These are phyloP conservation scores for Mortierella alpina DNA, from an alignment of 192 early-diverging fungal genomes.

Conservation along the genomic window DNA sequence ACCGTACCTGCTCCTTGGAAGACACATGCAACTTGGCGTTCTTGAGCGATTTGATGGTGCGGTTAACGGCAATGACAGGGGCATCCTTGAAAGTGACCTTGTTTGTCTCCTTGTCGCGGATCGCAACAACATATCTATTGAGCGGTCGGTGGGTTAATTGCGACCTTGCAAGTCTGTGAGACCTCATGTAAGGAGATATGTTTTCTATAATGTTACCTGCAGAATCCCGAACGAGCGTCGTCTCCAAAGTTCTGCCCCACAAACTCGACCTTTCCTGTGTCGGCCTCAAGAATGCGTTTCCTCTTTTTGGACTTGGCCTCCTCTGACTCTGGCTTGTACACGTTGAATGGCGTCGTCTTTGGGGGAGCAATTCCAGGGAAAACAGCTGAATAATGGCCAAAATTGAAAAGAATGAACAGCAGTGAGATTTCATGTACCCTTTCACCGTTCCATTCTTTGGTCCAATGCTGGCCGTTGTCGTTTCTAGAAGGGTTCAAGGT, in stretches of 20 bases:
- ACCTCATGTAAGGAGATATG: neutral
- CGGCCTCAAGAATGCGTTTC: slow-evolving; percentile 68
- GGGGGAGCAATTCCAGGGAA: slow-evolving; percentile 63
- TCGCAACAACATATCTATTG: slow-evolving; percentile 81
- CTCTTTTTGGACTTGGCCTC: slow-evolving; percentile 47
- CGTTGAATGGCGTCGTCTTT: slow-evolving; percentile 53
- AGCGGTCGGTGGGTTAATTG: neutral
- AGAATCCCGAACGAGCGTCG: slow-evolving; percentile 52
- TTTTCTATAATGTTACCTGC: slow-evolving; percentile 49
- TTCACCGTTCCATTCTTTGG: too few relatives aligned
- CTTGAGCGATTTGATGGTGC: slow-evolving; percentile 77
- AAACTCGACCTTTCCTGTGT: slow-evolving; percentile 81
- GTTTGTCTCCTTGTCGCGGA: slow-evolving; percentile 76
- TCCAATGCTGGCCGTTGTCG: too few relatives aligned
- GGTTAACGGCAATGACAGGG: slow-evolving; percentile 71
- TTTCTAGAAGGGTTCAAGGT: neutral
- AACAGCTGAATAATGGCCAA: slow-evolving; percentile 33
- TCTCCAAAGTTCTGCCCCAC: slow-evolving; percentile 77
- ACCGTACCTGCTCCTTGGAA: slow-evolving; percentile 31
- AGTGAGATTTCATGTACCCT: neutral
- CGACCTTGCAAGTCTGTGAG: neutral
- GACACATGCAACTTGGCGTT: slow-evolving; percentile 20
- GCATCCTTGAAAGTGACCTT: slow-evolving; percentile 78
- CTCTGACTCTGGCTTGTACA: slow-evolving; percentile 48
- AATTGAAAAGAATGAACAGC: neutral